Evolutionary conservation across 2,329 filamentous ascomycete species (phyloP).

Genomic region (Calonectria leucothoes): DNA sequence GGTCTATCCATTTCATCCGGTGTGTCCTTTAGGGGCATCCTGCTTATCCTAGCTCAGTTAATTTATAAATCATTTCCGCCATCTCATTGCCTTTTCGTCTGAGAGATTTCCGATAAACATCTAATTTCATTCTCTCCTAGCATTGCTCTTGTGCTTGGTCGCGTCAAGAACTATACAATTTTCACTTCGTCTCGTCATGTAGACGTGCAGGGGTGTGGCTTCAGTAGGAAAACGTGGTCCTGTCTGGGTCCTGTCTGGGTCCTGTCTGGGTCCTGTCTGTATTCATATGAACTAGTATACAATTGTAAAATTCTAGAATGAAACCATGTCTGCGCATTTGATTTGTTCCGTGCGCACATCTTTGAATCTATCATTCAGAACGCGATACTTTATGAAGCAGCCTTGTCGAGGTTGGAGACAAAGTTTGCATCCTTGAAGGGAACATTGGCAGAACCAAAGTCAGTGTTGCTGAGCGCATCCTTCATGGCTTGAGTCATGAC

Average conservation of each 20-base stretch:
- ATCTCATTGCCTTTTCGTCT: too few species aligned
- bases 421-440: constrained; percentile 51
- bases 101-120: too few species aligned
- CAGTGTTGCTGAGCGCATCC: constrained; percentile 48
- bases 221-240: too few species aligned
- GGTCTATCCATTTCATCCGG: background rate
- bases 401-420: constrained; percentile 29
- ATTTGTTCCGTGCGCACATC: background rate
- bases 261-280: background rate
- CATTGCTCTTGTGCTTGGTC: too few species aligned
- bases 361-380: too few species aligned
- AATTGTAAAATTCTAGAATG: background rate
- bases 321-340: background rate
- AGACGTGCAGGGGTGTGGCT: too few species aligned
- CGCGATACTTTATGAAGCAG: background rate
- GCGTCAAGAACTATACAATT: too few species aligned
- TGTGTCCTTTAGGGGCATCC: too few species aligned
- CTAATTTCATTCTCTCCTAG: too few species aligned
- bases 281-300: background rate
- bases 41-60: background rate
- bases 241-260: too few species aligned
- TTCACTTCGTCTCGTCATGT: too few species aligned
- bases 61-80: too few species aligned
- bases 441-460: constrained; percentile 56
- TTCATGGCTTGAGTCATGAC: constrained; percentile 47